A percentile compares a stretch with the other conserved stretches of the same genome.
Evolutionary conservation across 345 rosid species (phyloP).

Genomic region (Boechera stricta): DNA sequence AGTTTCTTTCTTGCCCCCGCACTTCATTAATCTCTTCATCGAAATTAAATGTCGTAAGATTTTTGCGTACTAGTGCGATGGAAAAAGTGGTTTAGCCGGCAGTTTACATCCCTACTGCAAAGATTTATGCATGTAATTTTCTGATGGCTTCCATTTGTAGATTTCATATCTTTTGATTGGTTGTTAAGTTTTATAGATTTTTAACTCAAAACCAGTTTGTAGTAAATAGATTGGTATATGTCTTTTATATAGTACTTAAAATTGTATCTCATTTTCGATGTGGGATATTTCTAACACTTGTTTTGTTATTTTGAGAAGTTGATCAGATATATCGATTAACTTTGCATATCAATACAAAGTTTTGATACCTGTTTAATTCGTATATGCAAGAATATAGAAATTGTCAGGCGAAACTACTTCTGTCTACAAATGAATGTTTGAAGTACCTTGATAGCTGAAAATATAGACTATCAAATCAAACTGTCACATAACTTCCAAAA

Average conservation of each 20-base stretch:
- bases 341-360: background rate
- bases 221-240: too few relatives aligned
- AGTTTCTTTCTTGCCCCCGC: constrained; percentile 13
- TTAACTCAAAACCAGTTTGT: too few relatives aligned
- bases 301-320: background rate
- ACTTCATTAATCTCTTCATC: constrained; percentile 32
- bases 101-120: background rate
- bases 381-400: background rate
- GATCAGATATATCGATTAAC: background rate
- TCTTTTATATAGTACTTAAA: too few relatives aligned
- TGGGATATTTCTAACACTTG: too few relatives aligned
- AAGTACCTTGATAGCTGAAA: background rate
- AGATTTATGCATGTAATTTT: too few relatives aligned
- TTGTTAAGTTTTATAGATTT: too few relatives aligned
- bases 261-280: too few relatives aligned
- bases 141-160: too few relatives aligned
- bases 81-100: background rate
- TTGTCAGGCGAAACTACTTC: background rate
- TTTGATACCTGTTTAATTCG: background rate
- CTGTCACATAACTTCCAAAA: background rate
- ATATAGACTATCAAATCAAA: background rate
- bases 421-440: background rate
- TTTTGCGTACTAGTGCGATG: background rate
- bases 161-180: too few relatives aligned
- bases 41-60: constrained; percentile 5